phyloP scores from a whole-genome alignment of 257 asterid species.

The Nicotiana attenuata region DNA sequence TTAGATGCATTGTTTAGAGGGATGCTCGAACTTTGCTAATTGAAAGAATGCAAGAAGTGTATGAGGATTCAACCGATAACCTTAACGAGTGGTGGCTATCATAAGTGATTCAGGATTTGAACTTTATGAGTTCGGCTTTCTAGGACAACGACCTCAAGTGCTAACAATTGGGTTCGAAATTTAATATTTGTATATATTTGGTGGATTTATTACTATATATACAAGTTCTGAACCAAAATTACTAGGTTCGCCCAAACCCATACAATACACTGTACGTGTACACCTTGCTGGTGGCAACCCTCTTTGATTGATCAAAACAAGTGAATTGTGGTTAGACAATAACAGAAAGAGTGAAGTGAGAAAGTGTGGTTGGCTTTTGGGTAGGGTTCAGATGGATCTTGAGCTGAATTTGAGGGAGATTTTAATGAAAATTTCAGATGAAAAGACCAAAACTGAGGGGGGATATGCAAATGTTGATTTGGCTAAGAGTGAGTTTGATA shows the following conservation, averaged over 20 bases:
- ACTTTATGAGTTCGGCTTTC: too few relatives aligned
- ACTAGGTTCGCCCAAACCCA: too few relatives aligned
- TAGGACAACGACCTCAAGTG: background rate
- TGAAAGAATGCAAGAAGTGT: background rate
- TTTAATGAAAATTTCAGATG: constrained; percentile 28
- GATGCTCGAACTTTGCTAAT: constrained; percentile 27
- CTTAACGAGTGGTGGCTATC: background rate
- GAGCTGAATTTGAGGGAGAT: constrained; percentile 42
- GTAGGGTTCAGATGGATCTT: constrained; percentile 35
- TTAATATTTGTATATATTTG: too few relatives aligned
- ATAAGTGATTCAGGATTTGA: too few relatives aligned
- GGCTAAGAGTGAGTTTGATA: background rate
- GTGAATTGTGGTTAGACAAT: background rate
- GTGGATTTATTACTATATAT: too few relatives aligned
- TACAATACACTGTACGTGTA: too few relatives aligned
- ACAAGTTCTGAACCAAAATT: too few relatives aligned
- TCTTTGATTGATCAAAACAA: background rate
- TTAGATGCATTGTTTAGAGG: constrained; percentile 28
- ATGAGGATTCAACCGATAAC: background rate
- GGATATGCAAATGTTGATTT: background rate
- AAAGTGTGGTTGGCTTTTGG: constrained; percentile 6
- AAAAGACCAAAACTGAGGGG: constrained; percentile 27
- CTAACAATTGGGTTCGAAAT: background rate
- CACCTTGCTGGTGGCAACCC: background rate
- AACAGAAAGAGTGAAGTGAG: background rate